These are phyloP conservation scores for Diplocarpon mali DNA, from an alignment of 2,329 filamentous ascomycete genomes.

Conservation along the genomic window DNA sequence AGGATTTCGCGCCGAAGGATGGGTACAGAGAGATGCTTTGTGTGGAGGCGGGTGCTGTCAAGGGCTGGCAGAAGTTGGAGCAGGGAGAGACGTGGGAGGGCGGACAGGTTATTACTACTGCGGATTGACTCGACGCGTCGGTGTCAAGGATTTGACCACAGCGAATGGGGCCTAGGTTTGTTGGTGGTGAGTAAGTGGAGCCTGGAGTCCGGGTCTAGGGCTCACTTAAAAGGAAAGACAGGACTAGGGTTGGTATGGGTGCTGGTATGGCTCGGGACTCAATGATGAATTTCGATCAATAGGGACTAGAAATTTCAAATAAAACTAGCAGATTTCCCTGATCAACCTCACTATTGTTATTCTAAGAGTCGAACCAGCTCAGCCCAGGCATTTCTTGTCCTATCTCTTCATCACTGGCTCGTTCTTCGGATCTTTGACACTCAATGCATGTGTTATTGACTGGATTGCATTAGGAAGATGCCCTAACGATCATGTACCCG, in stretches of 20 bases:
- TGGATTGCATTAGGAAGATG: no score
- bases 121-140: neutral
- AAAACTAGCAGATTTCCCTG: conserved; percentile 1
- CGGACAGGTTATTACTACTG: conserved; percentile 27
- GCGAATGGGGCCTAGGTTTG: neutral
- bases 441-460: no score
- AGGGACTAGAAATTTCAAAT: conserved; percentile 1
- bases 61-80: conserved; percentile 74
- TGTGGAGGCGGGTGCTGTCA: conserved; percentile 79
- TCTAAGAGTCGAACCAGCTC: neutral
- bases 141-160: neutral
- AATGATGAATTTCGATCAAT: neutral
- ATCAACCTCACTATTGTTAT: neutral
- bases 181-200: neutral
- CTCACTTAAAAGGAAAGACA: neutral
- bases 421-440: no score
- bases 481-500: no score
- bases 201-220: neutral
- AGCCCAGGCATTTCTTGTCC: neutral
- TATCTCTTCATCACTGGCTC: no score
- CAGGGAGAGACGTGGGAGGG: conserved; percentile 59
- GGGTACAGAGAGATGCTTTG: conserved; percentile 92
- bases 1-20: conserved; percentile 79
- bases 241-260: neutral
- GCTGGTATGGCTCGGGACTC: neutral